Evolutionary conservation across 257 asterid species (phyloP).

Genomic region (Solanum commersonii): DNA sequence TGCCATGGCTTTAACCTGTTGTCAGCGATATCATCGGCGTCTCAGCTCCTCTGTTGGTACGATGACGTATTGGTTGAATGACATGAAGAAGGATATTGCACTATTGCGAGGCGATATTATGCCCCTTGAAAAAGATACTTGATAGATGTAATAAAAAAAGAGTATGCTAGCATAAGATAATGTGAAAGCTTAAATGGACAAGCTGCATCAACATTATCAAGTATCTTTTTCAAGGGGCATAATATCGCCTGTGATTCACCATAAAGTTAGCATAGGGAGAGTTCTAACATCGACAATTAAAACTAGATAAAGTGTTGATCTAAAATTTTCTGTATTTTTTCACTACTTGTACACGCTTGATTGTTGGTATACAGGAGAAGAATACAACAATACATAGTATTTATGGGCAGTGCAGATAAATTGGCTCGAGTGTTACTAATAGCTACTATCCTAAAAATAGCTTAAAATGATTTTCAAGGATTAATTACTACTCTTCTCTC

Average conservation of each 20-base stretch:
- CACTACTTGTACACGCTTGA: neutral
- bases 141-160: neutral
- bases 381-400: no score
- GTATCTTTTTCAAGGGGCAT: no score
- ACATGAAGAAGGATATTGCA: no score
- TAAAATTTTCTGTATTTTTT: neutral
- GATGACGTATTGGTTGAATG: no score
- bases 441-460: neutral
- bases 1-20: neutral
- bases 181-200: neutral
- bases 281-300: neutral
- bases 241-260: neutral
- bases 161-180: neutral
- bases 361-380: neutral
- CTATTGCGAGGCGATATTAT: neutral
- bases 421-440: neutral
- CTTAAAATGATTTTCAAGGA: fast-evolving
- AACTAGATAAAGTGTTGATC: neutral
- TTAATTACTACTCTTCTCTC: no score
- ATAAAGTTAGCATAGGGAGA: neutral
- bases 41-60: neutral
- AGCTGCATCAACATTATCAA: neutral
- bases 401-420: no score
- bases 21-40: no score
- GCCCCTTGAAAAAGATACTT: neutral